Evolutionary conservation across 495 filamentous ascomycete species (phyloP).

Genomic region (Aspergillus nidulans): DNA sequence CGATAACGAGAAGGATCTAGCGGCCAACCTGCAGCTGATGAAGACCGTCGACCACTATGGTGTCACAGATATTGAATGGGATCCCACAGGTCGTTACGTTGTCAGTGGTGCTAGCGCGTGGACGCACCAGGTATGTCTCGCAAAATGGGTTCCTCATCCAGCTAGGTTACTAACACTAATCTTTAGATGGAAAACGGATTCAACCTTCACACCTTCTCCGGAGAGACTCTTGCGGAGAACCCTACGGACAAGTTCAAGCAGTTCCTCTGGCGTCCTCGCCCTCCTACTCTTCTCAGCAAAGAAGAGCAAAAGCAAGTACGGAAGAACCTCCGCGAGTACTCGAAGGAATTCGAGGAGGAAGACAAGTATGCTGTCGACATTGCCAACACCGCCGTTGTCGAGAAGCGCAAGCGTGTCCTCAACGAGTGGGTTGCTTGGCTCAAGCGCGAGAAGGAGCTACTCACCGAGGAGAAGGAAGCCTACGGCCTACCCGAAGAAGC

Average conservation of each 20-base stretch:
- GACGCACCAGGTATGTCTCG: slow-evolving; percentile 79
- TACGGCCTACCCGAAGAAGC: slow-evolving; percentile 61
- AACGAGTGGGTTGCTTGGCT: slow-evolving; percentile 90
- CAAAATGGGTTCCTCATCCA: neutral
- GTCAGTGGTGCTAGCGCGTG: slow-evolving; percentile 87
- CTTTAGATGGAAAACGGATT: slow-evolving; percentile 96
- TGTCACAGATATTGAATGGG: slow-evolving; percentile 96
- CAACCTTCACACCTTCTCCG: slow-evolving; percentile 95
- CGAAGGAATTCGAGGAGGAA: slow-evolving; percentile 88
- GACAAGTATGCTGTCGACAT: slow-evolving; percentile 87
- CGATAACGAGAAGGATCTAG: slow-evolving; percentile 87
- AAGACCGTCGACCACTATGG: slow-evolving; percentile 91
- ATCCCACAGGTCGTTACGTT: slow-evolving; percentile 90
- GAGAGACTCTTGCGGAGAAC: slow-evolving; percentile 83
- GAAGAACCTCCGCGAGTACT: slow-evolving; percentile 97
- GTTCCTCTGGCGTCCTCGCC: slow-evolving; percentile 88
- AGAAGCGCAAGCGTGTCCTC: slow-evolving; percentile 75
- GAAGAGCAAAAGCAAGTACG: slow-evolving; percentile 96
- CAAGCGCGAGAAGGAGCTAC: slow-evolving; percentile 65
- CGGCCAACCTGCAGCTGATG: slow-evolving; percentile 92
- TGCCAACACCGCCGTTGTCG: slow-evolving; percentile 88
- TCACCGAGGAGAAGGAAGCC: slow-evolving; percentile 66
- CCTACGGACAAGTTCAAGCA: slow-evolving; percentile 97
- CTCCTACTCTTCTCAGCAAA: slow-evolving; percentile 79
- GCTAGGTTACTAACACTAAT: slow-evolving; percentile 30